Evolutionary conservation across 108 stramenopile genomes (phyloP).

Genomic region (Stephanodiscus triporus): DNA sequence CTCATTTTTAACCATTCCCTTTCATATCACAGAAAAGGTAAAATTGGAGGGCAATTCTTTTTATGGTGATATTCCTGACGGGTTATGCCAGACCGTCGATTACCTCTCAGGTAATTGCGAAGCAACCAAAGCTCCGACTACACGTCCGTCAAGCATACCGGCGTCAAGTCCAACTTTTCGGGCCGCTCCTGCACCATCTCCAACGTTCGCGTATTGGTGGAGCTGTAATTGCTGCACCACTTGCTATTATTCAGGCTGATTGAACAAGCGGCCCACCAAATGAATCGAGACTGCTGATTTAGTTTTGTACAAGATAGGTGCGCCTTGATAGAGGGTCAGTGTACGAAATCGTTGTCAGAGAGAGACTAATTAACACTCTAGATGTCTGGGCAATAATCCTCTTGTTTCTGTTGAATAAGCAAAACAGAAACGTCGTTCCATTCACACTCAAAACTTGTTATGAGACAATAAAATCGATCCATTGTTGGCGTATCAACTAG

Average conservation of each 20-base stretch:
- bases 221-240: constrained; percentile 42
- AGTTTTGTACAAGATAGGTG: no score
- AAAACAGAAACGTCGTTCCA: no score
- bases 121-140: background rate
- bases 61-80: constrained; percentile 31
- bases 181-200: no score
- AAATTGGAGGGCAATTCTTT: constrained; percentile 38
- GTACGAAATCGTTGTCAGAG: no score
- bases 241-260: constrained; percentile 12
- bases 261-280: background rate
- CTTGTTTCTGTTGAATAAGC: no score
- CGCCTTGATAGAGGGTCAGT: no score
- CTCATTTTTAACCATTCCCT: background rate
- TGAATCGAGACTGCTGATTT: background rate
- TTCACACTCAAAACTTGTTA: no score
- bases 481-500: no score
- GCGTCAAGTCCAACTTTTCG: background rate
- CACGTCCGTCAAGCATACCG: background rate
- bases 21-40: constrained; percentile 10
- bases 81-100: constrained; percentile 24
- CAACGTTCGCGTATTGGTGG: constrained; percentile 28
- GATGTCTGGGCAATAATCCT: no score
- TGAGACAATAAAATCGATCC: no score
- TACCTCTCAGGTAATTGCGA: constrained; percentile 37
- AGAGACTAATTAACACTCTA: no score